A percentile compares a stretch with the other conserved stretches of the same genome.
phyloP scores from a whole-genome alignment of 140 eudicot genomes.

The Ambrosia hybrid region DNA sequence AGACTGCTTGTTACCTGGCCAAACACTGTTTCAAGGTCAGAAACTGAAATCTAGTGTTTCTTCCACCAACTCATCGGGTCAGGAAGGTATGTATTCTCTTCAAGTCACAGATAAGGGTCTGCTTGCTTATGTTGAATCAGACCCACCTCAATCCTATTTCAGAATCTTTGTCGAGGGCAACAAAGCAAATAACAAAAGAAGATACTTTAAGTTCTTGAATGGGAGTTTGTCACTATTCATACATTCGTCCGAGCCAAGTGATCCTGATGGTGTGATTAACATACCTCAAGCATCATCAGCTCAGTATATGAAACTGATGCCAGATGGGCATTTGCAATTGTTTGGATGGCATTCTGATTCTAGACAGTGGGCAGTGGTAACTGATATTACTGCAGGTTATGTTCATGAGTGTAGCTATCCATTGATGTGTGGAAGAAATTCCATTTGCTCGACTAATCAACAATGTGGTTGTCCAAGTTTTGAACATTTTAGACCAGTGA shows the following conservation, averaged over 20 bases:
- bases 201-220: neutral
- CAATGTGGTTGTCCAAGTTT: conserved; percentile 13
- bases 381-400: neutral
- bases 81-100: conserved; percentile 9
- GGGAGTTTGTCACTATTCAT: neutral
- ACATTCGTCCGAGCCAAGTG: neutral
- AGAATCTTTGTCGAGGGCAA: neutral
- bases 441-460: neutral
- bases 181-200: neutral
- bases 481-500: conserved; percentile 11
- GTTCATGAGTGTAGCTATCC: too few species aligned
- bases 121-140: conserved; percentile 19
- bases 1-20: conserved; percentile 35
- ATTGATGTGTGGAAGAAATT: too few species aligned
- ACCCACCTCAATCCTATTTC: too few species aligned
- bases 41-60: conserved; percentile 35
- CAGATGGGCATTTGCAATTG: neutral
- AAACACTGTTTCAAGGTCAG: conserved; percentile 23
- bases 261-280: neutral
- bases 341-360: neutral
- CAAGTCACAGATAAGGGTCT: neutral
- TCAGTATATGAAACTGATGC: neutral
- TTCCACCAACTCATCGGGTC: neutral
- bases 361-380: neutral
- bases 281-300: neutral